phyloP scores from a whole-genome alignment of 2,329 filamentous ascomycete species.

The Apiospora kogelbergensis region DNA sequence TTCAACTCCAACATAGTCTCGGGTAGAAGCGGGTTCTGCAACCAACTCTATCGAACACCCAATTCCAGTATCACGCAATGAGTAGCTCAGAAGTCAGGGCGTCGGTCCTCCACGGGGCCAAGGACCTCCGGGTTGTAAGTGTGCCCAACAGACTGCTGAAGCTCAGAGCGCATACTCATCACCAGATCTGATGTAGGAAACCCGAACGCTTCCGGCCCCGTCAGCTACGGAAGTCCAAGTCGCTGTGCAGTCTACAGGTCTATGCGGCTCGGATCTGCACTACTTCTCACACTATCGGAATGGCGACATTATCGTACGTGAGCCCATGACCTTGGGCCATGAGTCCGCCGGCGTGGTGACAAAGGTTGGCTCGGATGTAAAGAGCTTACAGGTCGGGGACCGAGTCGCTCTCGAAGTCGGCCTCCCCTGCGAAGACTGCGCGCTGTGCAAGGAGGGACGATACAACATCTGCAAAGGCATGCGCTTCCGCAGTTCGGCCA shows the following conservation, averaged over 20 bases:
- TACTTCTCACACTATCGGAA: conserved; percentile 68
- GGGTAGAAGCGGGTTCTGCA: not conserved
- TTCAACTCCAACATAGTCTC: not conserved
- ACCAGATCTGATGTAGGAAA: conserved; percentile 43
- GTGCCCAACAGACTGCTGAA: not conserved
- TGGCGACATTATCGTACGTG: conserved; percentile 60
- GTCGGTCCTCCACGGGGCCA: conserved; percentile 54
- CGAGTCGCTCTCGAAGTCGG: conserved; percentile 64
- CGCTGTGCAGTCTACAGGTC: conserved; percentile 59
- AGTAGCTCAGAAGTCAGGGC: conserved; percentile 39
- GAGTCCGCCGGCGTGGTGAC: conserved; percentile 68
- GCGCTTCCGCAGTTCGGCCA: conserved; percentile 58
- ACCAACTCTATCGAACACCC: not conserved
- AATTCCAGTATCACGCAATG: conserved; percentile 15
- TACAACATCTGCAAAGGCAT: conserved; percentile 62
- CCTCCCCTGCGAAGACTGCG: conserved; percentile 52
- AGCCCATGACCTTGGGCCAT: conserved; percentile 60
- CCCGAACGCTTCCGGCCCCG: conserved; percentile 54
- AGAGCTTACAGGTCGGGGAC: conserved; percentile 61
- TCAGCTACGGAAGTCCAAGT: conserved; percentile 59
- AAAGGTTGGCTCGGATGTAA: conserved; percentile 59
- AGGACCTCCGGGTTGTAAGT: conserved; percentile 50
- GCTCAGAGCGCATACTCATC: not conserved
- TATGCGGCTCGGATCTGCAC: conserved; percentile 68
- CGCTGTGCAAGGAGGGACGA: conserved; percentile 51